Evolutionary conservation across 179 eudicot genomes (phyloP).

Genomic region (Pouteria campechiana): DNA sequence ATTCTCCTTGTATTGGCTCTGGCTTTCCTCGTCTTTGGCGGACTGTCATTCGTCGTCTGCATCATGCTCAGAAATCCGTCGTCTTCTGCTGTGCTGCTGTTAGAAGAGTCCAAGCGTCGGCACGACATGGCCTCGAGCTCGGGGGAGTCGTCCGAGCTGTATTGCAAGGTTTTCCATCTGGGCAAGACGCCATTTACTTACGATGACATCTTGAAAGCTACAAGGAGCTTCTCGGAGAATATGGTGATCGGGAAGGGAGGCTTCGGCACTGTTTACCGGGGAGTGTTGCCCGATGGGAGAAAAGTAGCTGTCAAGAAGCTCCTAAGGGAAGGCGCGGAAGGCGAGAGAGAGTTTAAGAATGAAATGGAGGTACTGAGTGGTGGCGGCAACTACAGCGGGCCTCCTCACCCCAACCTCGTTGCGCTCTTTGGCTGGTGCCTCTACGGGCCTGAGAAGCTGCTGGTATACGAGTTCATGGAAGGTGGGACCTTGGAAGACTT

Average conservation of each 20-base stretch:
- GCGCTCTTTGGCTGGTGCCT: conserved; percentile 92
- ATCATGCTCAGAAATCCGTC: conserved; percentile 18
- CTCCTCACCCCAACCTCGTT: conserved; percentile 96
- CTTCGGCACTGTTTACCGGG: conserved; percentile 72
- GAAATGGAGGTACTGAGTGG: conserved; percentile 88
- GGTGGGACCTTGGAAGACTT: conserved; percentile 81
- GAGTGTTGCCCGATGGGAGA: conserved; percentile 74
- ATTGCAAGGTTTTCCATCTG: conserved; percentile 58
- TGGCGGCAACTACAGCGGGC: conserved; percentile 47
- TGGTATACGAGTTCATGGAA: conserved; percentile 91
- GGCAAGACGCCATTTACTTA: conserved; percentile 75
- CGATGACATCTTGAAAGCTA: conserved; percentile 66
- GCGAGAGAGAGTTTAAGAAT: conserved; percentile 74
- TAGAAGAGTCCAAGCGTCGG: conserved; percentile 20
- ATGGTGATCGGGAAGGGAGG: conserved; percentile 80
- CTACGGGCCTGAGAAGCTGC: conserved; percentile 54
- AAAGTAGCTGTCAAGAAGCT: conserved; percentile 85
- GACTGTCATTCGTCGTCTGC: conserved; percentile 35
- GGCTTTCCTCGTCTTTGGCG: conserved; percentile 41
- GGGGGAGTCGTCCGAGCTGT: conserved; percentile 44
- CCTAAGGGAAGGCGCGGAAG: conserved; percentile 64
- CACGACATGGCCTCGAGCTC: conserved; percentile 20
- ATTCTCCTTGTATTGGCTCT: conserved; percentile 37
- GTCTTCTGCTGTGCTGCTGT: conserved; percentile 11
- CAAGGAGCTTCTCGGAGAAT: conserved; percentile 56